phyloP scores from a whole-genome alignment of 306 rosid genomes.

The Trifolium subterraneum region DNA sequence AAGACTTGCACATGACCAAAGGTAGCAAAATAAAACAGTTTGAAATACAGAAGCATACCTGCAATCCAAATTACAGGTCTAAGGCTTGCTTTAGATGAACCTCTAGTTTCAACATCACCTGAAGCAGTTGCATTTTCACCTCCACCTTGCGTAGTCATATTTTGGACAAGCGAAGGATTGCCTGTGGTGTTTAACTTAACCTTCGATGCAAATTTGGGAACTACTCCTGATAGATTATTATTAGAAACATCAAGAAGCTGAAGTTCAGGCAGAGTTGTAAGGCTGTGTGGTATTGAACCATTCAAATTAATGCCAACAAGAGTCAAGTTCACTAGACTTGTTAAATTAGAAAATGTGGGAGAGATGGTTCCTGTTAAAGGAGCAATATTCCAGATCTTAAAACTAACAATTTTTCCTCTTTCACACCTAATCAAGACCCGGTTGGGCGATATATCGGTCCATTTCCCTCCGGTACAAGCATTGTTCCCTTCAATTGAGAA shows the following conservation, averaged over 20 bases:
- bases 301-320: slow-evolving; percentile 50
- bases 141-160: too few species aligned
- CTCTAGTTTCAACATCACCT: too few species aligned
- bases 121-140: too few species aligned
- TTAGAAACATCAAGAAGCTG: slow-evolving; percentile 35
- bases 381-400: not conserved
- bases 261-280: slow-evolving; percentile 58
- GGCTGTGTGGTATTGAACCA: slow-evolving; percentile 59
- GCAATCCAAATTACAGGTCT: too few species aligned
- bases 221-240: slow-evolving; percentile 48
- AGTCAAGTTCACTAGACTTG: slow-evolving; percentile 44
- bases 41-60: too few species aligned
- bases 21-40: too few species aligned
- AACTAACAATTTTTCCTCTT: not conserved
- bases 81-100: too few species aligned
- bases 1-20: too few species aligned
- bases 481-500: not conserved
- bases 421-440: not conserved
- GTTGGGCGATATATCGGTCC: not conserved
- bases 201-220: slow-evolving; percentile 57
- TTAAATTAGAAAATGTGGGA: slow-evolving; percentile 26
- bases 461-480: not conserved
- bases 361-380: not conserved
- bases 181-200: slow-evolving; percentile 57
- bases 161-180: slow-evolving; percentile 48